Evolutionary conservation across 108 stramenopile genomes (phyloP), one percentile per base, ranked within the genome.

Genomic region (Conticribra weissflogii): DNA sequence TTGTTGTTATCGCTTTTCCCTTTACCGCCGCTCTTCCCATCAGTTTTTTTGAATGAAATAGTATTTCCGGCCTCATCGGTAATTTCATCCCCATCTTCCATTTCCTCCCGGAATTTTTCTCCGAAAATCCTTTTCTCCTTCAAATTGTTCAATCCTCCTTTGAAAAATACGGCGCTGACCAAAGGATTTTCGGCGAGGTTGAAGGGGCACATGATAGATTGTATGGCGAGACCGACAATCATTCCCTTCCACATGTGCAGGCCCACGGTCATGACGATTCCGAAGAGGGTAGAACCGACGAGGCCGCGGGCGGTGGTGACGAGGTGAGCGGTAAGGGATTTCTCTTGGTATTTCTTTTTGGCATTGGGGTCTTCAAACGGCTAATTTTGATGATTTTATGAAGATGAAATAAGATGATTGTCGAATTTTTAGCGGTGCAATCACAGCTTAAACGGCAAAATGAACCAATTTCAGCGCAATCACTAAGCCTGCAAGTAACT

Each of bases 201-300:
- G 54, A 95, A 77, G 12, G 94, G 94, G 24, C 71, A 85, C 94
- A 95, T 95, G 52, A 95, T 66, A 23, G 82, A 81, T 71, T 95
- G 94, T 63, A 95, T 95, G 28, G 91, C 91, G 16, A 95, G 66
- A 55, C 94, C 88, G 36, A 92, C 84, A 54, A 92, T 83, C 94
- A 95, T 95, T 25, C 94, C 94, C 54, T 88, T 90, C 76, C 91
- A 95, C 31, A 74, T 57, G 74, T 95, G 94, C 57, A 95, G 75
- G 19, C 94, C 94, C 4, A 83, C 78, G 2, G 94, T 95, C 86
- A 95, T 85, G 46, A 32, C 59, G 25, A 95, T 74, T 14, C 89
- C 89, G 77, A 95, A 89, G n/a, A 88, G 56, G 24, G 89, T 90
- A n/a, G 79, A 84, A 2, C 79, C 74, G 18, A 94, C 33, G 28